phyloP scores from a whole-genome alignment of 2,329 filamentous ascomycete species.

The Botryosphaeria agaves region DNA sequence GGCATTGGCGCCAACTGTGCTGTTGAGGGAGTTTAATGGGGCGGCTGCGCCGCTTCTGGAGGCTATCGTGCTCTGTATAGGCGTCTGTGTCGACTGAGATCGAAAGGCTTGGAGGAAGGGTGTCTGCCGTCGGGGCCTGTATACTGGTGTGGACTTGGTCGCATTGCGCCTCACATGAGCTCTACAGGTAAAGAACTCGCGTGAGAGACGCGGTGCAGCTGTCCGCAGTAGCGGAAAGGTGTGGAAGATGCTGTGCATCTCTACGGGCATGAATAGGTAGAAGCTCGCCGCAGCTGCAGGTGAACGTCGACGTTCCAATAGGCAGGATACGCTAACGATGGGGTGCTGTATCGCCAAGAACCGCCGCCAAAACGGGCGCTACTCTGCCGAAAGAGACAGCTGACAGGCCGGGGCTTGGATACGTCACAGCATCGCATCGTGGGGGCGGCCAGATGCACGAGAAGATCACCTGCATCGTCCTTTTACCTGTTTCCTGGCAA shows the following conservation, averaged over 20 bases:
- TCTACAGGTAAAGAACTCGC: constrained; percentile 17
- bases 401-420: no score
- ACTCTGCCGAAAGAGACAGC: no score
- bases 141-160: constrained; percentile 6
- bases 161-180: constrained; percentile 1
- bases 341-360: no score
- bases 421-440: no score
- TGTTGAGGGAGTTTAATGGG: constrained; percentile 14
- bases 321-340: no score
- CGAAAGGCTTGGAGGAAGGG: constrained; percentile 17
- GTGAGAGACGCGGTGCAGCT: constrained; percentile 18
- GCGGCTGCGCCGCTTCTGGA: constrained; percentile 2
- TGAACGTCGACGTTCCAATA: no score
- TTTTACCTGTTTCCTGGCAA: no score
- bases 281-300: no score
- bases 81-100: constrained; percentile 6
- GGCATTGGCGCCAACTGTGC: constrained; percentile 8
- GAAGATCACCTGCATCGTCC: no score
- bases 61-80: constrained; percentile 7
- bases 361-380: no score
- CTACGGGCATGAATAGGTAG: constrained; percentile 2
- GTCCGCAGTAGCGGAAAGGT: constrained; percentile 18
- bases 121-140: constrained; percentile 12
- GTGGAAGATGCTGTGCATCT: constrained; percentile 19
- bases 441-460: no score